Evolutionary conservation across 225 moss, liverwort and hornwort species (phyloP).

Genomic region (Marchantia polymorpha): DNA sequence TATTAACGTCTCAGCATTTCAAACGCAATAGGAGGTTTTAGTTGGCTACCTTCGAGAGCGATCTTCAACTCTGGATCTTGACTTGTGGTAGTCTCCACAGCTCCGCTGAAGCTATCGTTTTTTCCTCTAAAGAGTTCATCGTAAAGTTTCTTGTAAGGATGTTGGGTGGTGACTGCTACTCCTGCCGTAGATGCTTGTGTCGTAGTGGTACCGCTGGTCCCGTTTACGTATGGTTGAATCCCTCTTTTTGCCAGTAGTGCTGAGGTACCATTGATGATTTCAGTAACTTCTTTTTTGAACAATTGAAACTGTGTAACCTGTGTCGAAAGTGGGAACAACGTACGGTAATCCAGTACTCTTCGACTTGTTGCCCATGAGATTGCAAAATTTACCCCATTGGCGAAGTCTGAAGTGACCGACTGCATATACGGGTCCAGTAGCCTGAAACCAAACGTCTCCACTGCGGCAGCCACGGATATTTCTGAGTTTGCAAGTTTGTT

Average conservation of each 20-base stretch:
- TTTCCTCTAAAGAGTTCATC: slow-evolving; percentile 19
- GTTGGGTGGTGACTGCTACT: neutral
- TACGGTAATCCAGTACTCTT: slow-evolving; percentile 19
- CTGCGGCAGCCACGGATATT: slow-evolving; percentile 23
- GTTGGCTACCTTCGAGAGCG: slow-evolving; percentile 36
- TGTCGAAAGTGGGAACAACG: slow-evolving; percentile 28
- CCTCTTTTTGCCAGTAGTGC: slow-evolving; percentile 26
- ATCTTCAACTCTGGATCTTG: slow-evolving; percentile 17
- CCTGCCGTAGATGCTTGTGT: neutral
- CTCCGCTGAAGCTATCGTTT: neutral
- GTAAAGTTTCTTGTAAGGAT: slow-evolving; percentile 37
- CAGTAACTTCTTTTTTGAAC: slow-evolving; percentile 35
- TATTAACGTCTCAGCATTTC: neutral
- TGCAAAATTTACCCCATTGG: slow-evolving; percentile 41
- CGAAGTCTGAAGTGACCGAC: slow-evolving; percentile 40
- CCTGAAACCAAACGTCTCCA: slow-evolving; percentile 29
- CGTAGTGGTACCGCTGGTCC: neutral
- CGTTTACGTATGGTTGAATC: neutral
- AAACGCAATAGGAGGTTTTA: neutral
- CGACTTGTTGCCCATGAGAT: slow-evolving; percentile 32
- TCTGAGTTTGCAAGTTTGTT: neutral
- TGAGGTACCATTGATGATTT: slow-evolving; percentile 28
- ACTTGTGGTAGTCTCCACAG: neutral
- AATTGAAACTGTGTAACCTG: slow-evolving; percentile 37
- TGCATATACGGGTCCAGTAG: slow-evolving; percentile 40